These are phyloP conservation scores for Nadsonia fulvescens DNA, from an alignment of 805 yeast species.

Conservation along the genomic window DNA sequence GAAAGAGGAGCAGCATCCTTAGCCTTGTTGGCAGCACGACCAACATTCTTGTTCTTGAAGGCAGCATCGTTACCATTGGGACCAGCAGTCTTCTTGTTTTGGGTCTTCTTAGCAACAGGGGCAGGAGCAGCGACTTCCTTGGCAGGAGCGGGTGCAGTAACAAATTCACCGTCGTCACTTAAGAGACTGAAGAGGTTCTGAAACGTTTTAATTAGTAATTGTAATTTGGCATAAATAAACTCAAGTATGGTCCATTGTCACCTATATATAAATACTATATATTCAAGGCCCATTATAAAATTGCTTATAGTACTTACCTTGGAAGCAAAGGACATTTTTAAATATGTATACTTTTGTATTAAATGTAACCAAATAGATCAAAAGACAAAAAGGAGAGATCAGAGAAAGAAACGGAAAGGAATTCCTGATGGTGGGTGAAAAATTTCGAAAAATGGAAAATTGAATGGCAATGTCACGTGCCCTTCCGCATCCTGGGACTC, in stretches of 20 bases:
- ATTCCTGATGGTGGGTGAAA: no score
- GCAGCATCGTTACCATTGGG: conserved; percentile 84
- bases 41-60: conserved; percentile 51
- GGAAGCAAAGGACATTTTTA: conserved; percentile 13
- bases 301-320: conserved; percentile 8
- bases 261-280: no score
- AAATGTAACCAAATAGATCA: no score
- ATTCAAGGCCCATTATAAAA: background rate
- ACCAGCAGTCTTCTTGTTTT: conserved; percentile 26
- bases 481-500: no score
- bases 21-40: conserved; percentile 38
- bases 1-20: conserved; percentile 16
- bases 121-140: conserved; percentile 48
- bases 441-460: no score
- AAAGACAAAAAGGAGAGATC: no score
- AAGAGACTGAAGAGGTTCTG: conserved; percentile 12
- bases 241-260: background rate
- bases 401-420: no score
- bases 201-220: conserved; percentile 2
- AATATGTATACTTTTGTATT: no score
- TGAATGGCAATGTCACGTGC: no score
- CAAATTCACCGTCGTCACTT: conserved; percentile 40
- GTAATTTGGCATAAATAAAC: background rate
- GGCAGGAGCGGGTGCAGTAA: conserved; percentile 45
- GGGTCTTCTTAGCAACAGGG: conserved; percentile 24